Conservation (phyloP, 306 rosid species). For the Sicyos baderoa region DNA sequence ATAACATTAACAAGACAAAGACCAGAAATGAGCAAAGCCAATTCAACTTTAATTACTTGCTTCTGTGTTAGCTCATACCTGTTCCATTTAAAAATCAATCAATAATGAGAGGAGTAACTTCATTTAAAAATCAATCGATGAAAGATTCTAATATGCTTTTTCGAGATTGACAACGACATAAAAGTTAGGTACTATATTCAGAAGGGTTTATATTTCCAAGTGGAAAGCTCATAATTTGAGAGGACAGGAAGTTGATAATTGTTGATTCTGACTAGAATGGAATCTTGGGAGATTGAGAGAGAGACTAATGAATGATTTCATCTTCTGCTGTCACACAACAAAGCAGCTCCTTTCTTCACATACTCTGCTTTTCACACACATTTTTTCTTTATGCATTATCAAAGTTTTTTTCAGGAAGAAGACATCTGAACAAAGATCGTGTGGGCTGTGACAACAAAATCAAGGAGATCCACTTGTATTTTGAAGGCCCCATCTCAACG, state of each 20-base stretch:
- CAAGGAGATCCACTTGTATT: background rate
- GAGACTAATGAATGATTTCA: background rate
- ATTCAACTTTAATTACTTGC: too few relatives aligned
- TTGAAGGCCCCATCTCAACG: background rate
- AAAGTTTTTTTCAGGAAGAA: background rate
- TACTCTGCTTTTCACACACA: background rate
- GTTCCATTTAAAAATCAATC: too few relatives aligned
- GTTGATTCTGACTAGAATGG: slow-evolving; percentile 4
- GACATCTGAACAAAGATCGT: background rate
- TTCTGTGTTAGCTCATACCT: too few relatives aligned
- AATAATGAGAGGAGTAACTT: too few relatives aligned
- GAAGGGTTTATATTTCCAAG: background rate
- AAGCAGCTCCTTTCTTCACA: background rate
- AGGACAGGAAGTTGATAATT: background rate
- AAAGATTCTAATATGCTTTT: too few relatives aligned
- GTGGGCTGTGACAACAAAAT: background rate
- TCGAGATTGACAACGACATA: background rate
- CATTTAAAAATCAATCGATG: too few relatives aligned
- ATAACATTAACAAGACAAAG: too few relatives aligned
- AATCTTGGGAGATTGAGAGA: background rate
- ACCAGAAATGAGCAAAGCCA: too few relatives aligned
- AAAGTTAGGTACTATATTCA: background rate
- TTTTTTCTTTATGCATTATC: background rate
- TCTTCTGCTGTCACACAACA: background rate
- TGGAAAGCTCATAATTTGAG: background rate